phyloP scores from a whole-genome alignment of 2,329 filamentous ascomycete species.

The Geosmithia morbida region DNA sequence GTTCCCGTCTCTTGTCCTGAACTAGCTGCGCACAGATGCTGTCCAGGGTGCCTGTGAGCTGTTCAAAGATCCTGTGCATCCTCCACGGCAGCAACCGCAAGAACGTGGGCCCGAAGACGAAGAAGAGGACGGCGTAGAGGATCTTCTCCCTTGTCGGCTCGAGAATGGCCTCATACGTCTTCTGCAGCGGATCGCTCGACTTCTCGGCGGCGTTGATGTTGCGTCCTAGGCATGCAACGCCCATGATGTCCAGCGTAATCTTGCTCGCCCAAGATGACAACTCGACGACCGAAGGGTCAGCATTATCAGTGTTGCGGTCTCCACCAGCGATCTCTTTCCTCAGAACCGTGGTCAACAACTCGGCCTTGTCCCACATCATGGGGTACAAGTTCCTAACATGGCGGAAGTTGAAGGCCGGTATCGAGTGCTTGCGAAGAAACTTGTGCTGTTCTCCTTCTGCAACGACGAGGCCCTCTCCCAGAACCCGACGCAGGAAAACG shows the following conservation, averaged over 20 bases:
- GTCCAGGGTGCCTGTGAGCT: conserved; percentile 18
- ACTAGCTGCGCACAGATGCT: conserved; percentile 29
- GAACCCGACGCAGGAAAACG: conserved; percentile 32
- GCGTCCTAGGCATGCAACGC: conserved; percentile 39
- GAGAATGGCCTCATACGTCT: conserved; percentile 29
- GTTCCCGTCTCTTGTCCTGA: conserved; percentile 31
- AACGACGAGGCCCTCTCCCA: conserved; percentile 44
- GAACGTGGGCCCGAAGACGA: conserved; percentile 19
- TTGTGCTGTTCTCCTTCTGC: conserved; percentile 62
- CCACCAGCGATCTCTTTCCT: conserved; percentile 21
- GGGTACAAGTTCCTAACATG: conserved; percentile 58
- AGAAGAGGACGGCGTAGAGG: conserved; percentile 22
- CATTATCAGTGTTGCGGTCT: conserved; percentile 4
- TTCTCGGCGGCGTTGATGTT: conserved; percentile 30
- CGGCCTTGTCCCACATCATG: conserved; percentile 49
- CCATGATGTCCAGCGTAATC: conserved; percentile 45
- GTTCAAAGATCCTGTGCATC: conserved; percentile 23
- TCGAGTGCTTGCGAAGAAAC: conserved; percentile 50
- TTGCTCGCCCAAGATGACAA: conserved; percentile 34
- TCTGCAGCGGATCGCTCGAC: conserved; percentile 13
- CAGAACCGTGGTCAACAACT: conserved; percentile 17
- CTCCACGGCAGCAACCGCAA: conserved; percentile 29
- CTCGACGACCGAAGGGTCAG: conserved; percentile 10
- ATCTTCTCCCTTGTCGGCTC: conserved; percentile 29
- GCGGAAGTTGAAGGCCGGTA: conserved; percentile 52